These are phyloP conservation scores for Trichophyton equinum DNA, from an alignment of 2,329 filamentous ascomycete genomes.

Conservation along the genomic window DNA sequence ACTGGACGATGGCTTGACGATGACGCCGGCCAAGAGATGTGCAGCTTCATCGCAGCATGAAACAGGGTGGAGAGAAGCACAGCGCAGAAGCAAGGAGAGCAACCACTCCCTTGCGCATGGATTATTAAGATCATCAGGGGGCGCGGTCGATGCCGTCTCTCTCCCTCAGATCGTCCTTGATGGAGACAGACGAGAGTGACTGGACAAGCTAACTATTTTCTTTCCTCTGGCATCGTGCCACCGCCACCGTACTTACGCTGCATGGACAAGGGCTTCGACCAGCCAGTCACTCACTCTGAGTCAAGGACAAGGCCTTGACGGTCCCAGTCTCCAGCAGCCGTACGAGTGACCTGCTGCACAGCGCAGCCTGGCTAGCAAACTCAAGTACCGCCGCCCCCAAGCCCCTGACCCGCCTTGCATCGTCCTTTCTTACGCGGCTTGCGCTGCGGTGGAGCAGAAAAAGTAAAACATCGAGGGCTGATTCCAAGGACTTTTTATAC, in stretches of 20 bases:
- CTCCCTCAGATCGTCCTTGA: background rate
- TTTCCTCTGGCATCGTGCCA: background rate
- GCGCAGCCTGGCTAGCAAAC: background rate
- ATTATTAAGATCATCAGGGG: background rate
- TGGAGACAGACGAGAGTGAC: background rate
- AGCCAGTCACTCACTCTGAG: no score
- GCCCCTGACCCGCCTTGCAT: background rate
- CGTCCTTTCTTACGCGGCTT: background rate
- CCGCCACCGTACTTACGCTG: no score
- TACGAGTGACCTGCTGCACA: no score
- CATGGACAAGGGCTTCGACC: no score
- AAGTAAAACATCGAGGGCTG: background rate
- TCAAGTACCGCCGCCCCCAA: background rate
- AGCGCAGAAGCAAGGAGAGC: background rate
- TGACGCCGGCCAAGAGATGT: background rate
- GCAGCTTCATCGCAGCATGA: background rate
- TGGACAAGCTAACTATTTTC: no score
- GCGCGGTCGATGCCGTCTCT: no score
- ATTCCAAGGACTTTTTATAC: background rate
- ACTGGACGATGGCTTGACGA: background rate
- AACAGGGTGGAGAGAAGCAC: background rate
- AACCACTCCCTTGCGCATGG: background rate
- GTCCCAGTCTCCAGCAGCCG: no score
- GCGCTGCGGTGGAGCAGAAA: background rate
- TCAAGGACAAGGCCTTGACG: no score